Base-by-base conservation (phyloP, 2,329 filamentous ascomycete genomes). In the Rachicladosporium sp. region DNA sequence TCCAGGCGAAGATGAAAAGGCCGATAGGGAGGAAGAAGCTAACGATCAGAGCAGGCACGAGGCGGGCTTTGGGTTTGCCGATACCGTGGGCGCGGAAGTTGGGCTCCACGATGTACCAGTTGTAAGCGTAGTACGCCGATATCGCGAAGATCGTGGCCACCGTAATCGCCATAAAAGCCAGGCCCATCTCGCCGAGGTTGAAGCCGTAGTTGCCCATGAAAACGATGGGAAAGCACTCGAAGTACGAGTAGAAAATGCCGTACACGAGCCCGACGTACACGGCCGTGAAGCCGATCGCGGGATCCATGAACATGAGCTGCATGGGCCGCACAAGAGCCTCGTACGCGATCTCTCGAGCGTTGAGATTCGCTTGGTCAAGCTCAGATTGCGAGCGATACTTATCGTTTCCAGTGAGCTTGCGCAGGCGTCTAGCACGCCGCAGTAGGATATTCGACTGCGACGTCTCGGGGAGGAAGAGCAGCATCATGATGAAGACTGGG, bases 201-300 rank as follows among this genome's bases (percentile, higher is more conserved):
- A 82, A 78, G 52, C 61, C 56, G 58, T 82, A 81, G 50, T 69
- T 62, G 31, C 65, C 65, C 2, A 68, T 66, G 54, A 77, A 82
- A 40, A 80, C 74, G 10, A 78, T 61, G 3, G 76, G 76, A 56
- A 81, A 80, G n/a, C 71, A 71, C 50, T 80, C 76, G 52, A 81
- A 81, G 60, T 71, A 80, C 10, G 62, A 62, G 45, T 71, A 71
- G 62, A 75, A 76, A 52, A 74, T 76, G 38, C 66, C 72, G 56
- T 78, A 81, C 47, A 74, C 69, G 47, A 80, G 67, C 39, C 69
- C 70, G 3, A 70, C 74, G 57, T 80, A 81, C 30, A 77, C 41
- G 50, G 77, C 73, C 1, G 74, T 68, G 55, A 80, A 79, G 43
- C 75, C 56, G 46, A 81, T 69, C 9, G 75, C 71, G 0, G 76